Evolutionary conservation across 2,329 filamentous ascomycete species (phyloP), one percentile per base, ranked within the genome.

Genomic region (Cladosporium sp.): DNA sequence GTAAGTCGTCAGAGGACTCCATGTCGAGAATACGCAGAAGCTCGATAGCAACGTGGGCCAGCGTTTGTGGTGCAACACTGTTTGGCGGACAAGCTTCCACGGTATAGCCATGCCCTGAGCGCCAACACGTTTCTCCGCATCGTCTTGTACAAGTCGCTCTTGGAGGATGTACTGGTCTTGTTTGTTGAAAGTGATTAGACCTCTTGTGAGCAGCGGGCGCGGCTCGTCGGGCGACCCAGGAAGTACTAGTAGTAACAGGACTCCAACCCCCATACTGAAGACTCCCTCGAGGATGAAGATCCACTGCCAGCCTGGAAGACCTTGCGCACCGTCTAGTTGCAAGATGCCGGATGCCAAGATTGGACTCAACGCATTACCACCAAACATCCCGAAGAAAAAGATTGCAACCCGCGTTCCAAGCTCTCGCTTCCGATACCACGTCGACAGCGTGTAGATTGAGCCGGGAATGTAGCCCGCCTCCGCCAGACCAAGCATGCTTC

Each of bases 311-410:
- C 86, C 87, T 6, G 81, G 78, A 3, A 88, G 78, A 1, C 86
- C 87, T 12, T 77, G 77, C 0, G 78, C 77, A 5, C 85, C 82
- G 67, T 90, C 83, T 83, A 92, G 85, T 21, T 81, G 78, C 0
- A 84, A 88, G 62, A 92, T 89, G 3, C 88, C 81, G 18, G 80
- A 79, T 7, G 80, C 80, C 23, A 82, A 77, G 2, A 82, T 70
- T 11, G 89, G 89, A 0, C 88, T 89, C 70, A 92, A 91, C 2
- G 89, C 89, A 5, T 88, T 88, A 0, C 88, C 88, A 28, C 73
- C 16, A 75, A 78, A 62, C 75, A 78, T 68, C 77, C 77, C 8
- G 79, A 81, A 16, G 81, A 79, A 31, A 16, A 82, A 67, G 44
- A 72, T 78, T 64, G 81, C 78, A 18, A 72, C 66, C 59, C 60